Evolutionary conservation across 2,329 filamentous ascomycete genomes (phyloP).

Genomic region (Didymosphaeria variabile): DNA sequence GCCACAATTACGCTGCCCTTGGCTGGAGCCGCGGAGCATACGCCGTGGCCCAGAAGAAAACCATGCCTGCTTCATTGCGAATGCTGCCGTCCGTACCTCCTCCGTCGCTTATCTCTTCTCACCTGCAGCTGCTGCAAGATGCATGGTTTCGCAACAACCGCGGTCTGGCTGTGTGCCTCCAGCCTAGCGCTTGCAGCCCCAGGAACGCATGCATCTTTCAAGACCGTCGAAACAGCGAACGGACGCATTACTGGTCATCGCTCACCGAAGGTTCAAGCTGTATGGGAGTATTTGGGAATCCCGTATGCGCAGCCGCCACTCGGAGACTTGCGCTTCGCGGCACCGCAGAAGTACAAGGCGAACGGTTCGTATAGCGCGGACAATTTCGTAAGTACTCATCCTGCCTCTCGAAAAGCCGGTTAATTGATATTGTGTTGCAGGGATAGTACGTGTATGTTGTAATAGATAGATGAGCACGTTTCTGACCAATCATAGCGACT

Average conservation of each 20-base stretch:
- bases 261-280: conserved; percentile 10
- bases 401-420: not conserved
- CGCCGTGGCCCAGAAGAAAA: not conserved
- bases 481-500: conserved; percentile 4
- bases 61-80: not conserved
- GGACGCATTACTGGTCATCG: conserved; percentile 13
- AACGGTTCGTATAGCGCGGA: not conserved
- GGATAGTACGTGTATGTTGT: not conserved
- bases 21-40: too few species aligned
- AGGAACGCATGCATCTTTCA: conserved; percentile 24
- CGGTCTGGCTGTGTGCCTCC: conserved; percentile 13
- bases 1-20: not conserved
- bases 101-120: not conserved
- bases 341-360: conserved; percentile 29
- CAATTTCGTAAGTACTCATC: conserved; percentile 2
- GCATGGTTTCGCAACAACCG: conserved; percentile 10
- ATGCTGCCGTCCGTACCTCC: not conserved
- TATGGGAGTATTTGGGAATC: conserved; percentile 46
- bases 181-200: conserved; percentile 11
- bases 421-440: not conserved
- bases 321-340: conserved; percentile 41
- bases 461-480: not conserved
- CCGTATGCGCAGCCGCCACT: conserved; percentile 45
- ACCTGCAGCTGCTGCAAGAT: conserved; percentile 10
- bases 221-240: conserved; percentile 29